Base-by-base conservation (phyloP, 139 green algal species). In the Picochlorum costavermella region DNA sequence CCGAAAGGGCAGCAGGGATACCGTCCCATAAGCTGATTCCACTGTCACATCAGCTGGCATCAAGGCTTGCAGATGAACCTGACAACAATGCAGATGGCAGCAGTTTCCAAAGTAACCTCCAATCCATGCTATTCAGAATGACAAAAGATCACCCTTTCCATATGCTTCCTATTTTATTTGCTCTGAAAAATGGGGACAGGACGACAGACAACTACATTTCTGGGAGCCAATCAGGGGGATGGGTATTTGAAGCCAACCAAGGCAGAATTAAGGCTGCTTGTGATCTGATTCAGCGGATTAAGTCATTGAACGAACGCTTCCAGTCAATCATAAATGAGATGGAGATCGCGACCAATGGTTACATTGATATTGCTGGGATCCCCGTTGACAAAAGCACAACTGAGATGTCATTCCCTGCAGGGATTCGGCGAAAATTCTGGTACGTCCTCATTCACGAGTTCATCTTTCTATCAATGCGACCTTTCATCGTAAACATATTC, bases 21-120 rank as follows among this genome's bases (percentile, higher is more conserved):
- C 85, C 91, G 8, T 85, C 81, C 30, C 63, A 83, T 75, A 97
- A 97, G 74, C 91, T 96, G 70, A 72, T 97, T 48, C 83, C 85
- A 2, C 79, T 97, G 11, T 40, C 33, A 40, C 33, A 96, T 76
- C 91, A 98, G 74, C n/a, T 62, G 31, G 70, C 45, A 29, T 67
- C 50, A n/a, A 56, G 44, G 13, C 29, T 67, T 23, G 63, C 46
- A 29, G 20, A 25, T 30, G 26, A 64, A 8, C 6, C 26, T 16
- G 1, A 2, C 17, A 20, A 40, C 40, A 2, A 13, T 13, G 33
- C 33, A 13, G 33, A 40, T 8, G 9, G 33, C 33, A 57, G 50
- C 29, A 55, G 29, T 12, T 80, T 80, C 58, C 79, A 84, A 62
- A 59, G 33, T 14, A 63, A 67, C 8, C 57, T 85, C 30, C 31